Evolutionary conservation across 2,329 filamentous ascomycete genomes (phyloP).

Genomic region (Sporothrix protearum): DNA sequence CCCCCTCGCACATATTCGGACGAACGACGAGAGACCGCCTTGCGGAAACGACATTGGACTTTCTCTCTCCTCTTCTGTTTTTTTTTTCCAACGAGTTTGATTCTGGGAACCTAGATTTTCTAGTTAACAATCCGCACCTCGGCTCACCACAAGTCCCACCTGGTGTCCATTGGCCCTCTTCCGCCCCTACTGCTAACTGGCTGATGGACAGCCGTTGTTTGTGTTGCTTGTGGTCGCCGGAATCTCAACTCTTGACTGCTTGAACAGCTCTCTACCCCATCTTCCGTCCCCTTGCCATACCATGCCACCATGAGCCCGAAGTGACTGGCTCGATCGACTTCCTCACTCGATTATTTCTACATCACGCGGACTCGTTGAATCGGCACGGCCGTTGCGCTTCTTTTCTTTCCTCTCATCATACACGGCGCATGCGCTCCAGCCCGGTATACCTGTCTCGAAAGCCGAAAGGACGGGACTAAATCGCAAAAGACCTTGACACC

Average conservation of each 20-base stretch:
- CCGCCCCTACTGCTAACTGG: not conserved
- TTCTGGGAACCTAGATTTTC: not conserved
- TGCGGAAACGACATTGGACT: not conserved
- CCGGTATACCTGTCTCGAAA: not conserved
- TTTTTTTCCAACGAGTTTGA: not conserved
- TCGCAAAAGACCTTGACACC: not conserved
- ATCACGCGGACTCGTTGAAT: conserved; percentile 6
- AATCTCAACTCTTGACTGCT: not conserved
- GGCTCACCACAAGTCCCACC: not conserved
- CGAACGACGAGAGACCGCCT: not conserved
- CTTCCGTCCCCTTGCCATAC: not conserved
- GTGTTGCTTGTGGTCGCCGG: not conserved
- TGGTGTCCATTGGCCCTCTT: not conserved
- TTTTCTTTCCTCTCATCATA: not conserved
- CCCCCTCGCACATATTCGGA: not conserved
- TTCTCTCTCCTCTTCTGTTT: not conserved
- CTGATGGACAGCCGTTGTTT: conserved; percentile 5
- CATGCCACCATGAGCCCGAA: conserved; percentile 16
- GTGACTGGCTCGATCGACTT: conserved; percentile 9
- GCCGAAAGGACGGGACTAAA: not conserved
- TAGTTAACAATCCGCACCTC: not conserved
- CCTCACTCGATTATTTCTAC: not conserved
- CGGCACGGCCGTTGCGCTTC: conserved; percentile 1
- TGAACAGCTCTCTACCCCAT: not conserved
- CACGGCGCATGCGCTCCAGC: not conserved